Evolutionary conservation across 2,329 filamentous ascomycete genomes (phyloP), one percentile per base, ranked within the genome.

Genomic region (Didymella lethalis): DNA sequence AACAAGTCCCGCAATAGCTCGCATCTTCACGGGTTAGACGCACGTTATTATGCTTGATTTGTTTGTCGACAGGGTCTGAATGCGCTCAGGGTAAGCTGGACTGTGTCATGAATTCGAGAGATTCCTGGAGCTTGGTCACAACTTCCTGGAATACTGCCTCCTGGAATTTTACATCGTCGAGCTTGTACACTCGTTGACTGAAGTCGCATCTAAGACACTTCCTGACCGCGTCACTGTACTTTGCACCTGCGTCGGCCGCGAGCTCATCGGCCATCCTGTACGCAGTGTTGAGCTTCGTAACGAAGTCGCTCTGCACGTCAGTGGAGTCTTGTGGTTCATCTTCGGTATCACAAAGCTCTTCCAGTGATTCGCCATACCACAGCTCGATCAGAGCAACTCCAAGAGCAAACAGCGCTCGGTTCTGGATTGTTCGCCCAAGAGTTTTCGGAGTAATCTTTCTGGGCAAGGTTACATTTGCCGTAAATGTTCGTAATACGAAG

Each of bases 331-430:
- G n/a, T 12, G 61, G 31, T 10, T 61, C 56, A 49, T 68, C 58
- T 23, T 61, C 61, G 4, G 63, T 49, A 18, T 54, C 48, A 2
- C 64, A 55, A 8, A 76, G 50, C 0, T 67, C 63, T 4, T 58
- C 52, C 3, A 77, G 57, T 2, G 70, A 48, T 51, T 69, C 62
- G 2, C 65, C 62, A 43, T 72, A 68, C 63, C 73, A 77, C 4
- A 79, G 66, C 54, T 78, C 73, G 26, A 76, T 73, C 3, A 78
- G 66, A 14, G 74, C 54, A 1, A 77, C 57, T 0, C 75, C 75
- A 0, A 77, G 59, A 0, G 74, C 69, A 46, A 76, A 78, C 3
- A 78, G 38, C 0, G 71, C 68, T 31, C 68, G 64, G 40, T 77
- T 76, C 0, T 65, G 60, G n/a, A 75, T 74, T 18, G 71, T 57